Percentiles rank a stretch among this genome's conserved stretches.
Evolutionary conservation across 1,139 yeast genomes (phyloP).

Genomic region (Diutina ranongensis): DNA sequence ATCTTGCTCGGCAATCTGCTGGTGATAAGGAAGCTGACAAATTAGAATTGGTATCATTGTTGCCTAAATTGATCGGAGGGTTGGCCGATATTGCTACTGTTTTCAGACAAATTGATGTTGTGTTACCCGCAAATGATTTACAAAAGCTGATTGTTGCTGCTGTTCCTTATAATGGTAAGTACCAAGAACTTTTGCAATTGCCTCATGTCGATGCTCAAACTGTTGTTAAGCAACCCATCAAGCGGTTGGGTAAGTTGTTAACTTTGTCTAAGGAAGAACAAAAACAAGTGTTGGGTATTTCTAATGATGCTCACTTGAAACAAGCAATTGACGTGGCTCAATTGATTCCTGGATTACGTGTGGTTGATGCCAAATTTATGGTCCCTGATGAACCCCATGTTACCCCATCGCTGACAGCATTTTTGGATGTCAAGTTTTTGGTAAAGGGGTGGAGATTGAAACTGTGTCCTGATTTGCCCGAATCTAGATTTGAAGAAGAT

Average conservation of each 20-base stretch:
- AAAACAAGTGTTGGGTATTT: constrained; percentile 43
- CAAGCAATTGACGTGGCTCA: constrained; percentile 50
- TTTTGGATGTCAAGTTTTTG: constrained; percentile 63
- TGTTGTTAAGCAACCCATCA: constrained; percentile 33
- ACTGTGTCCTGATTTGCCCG: constrained; percentile 39
- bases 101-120: constrained; percentile 63
- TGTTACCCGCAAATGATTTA: constrained; percentile 51
- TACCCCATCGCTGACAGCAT: constrained; percentile 66
- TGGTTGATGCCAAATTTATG: constrained; percentile 61
- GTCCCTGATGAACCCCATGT: constrained; percentile 83
- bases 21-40: constrained; percentile 37
- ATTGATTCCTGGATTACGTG: constrained; percentile 57
- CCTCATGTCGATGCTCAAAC: constrained; percentile 51
- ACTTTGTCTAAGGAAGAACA: constrained; percentile 46
- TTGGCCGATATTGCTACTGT: constrained; percentile 71
- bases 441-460: constrained; percentile 63
- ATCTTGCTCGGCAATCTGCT: constrained; percentile 35
- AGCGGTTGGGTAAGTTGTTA: constrained; percentile 58
- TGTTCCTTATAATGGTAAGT: constrained; percentile 42
- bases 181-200: constrained; percentile 66
- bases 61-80: constrained; percentile 61
- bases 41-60: constrained; percentile 45
- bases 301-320: constrained; percentile 31
- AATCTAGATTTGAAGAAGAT: constrained; percentile 24
- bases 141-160: constrained; percentile 74